These are phyloP conservation scores for Phylloporus sp. DNA, from an alignment of 768 basidiomycete species.

Conservation along the genomic window DNA sequence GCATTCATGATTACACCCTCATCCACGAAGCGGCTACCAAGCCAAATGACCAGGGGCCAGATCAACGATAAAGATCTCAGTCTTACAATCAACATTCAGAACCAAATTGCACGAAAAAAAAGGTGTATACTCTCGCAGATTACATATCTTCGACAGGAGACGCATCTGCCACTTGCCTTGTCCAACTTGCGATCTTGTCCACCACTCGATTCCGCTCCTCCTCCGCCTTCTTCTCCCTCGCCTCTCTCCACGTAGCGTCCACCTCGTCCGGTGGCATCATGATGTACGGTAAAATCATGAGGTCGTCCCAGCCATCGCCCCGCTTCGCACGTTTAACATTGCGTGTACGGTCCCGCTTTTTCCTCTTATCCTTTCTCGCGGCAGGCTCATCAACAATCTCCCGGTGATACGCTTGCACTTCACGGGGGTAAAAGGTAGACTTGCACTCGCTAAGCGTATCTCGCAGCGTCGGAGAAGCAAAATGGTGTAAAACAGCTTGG, in stretches of 20 bases:
- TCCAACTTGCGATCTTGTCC: background rate
- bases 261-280: background rate
- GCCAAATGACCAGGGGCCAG: too few relatives aligned
- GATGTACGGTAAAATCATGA: background rate
- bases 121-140: too few relatives aligned
- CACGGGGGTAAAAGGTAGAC: background rate
- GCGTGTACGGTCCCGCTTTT: background rate
- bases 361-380: background rate
- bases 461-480: background rate
- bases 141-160: too few relatives aligned
- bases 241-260: background rate
- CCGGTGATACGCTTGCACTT: background rate
- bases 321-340: background rate
- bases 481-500: background rate
- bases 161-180: background rate
- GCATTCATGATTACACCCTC: too few relatives aligned
- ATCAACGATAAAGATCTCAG: too few relatives aligned
- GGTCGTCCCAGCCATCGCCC: too few relatives aligned
- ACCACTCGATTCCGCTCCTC: background rate
- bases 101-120: too few relatives aligned
- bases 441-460: background rate
- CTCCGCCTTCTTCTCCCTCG: background rate
- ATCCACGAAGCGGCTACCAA: too few relatives aligned
- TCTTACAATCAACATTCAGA: too few relatives aligned
- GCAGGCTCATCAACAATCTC: background rate